A percentile compares a stretch with the other conserved stretches of the same genome.
Conservation (phyloP, 2,329 filamentous ascomycete genomes). For the Lecanicillium sp. region DNA sequence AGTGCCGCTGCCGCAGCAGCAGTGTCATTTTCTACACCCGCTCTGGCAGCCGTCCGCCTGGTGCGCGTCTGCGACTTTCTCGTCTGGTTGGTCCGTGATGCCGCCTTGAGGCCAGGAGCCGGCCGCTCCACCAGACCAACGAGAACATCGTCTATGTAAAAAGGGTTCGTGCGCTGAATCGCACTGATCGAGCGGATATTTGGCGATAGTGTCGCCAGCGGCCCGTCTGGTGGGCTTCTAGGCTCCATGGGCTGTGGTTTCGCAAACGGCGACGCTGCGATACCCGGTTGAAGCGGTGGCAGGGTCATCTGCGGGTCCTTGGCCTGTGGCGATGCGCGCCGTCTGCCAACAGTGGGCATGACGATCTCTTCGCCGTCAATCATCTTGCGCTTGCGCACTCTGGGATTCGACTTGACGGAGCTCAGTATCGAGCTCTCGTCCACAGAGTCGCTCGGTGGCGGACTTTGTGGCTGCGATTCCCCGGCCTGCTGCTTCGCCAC, state of each 20-base stretch:
- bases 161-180: conserved; percentile 19
- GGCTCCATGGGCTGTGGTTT: conserved; percentile 27
- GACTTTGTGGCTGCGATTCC: not conserved
- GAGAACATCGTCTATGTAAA: conserved; percentile 21
- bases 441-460: not conserved
- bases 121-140: conserved; percentile 19
- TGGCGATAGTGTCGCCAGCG: conserved; percentile 26
- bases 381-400: conserved; percentile 41
- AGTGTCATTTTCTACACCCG: conserved; percentile 20
- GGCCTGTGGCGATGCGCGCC: conserved; percentile 13
- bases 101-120: conserved; percentile 12
- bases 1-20: conserved; percentile 23
- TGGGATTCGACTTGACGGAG: conserved; percentile 44
- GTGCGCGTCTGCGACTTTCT: conserved; percentile 2
- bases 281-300: conserved; percentile 25
- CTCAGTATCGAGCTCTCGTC: conserved; percentile 39
- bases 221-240: conserved; percentile 22
- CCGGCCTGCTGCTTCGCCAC: not conserved
- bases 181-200: conserved; percentile 23
- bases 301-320: conserved; percentile 20
- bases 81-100: not conserved
- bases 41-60: conserved; percentile 8
- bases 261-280: conserved; percentile 16
- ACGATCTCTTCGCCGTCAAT: conserved; percentile 34
- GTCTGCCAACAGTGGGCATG: conserved; percentile 18